phyloP scores from a whole-genome alignment of 1,284 basidiomycete species.

The Trametes sp. region DNA sequence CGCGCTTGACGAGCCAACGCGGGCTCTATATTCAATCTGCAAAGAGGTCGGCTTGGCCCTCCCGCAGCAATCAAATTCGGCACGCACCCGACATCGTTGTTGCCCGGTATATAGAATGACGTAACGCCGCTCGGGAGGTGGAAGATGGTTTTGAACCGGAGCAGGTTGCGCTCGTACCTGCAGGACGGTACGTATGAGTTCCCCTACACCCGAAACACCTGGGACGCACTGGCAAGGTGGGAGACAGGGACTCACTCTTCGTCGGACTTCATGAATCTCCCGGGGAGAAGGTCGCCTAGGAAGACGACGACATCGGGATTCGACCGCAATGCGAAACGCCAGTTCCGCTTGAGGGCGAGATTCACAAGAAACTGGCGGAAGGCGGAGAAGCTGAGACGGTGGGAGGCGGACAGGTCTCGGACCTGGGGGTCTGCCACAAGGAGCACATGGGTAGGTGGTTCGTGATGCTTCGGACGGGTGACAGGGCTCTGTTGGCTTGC shows the following conservation, averaged over 20 bases:
- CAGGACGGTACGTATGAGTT: too few species aligned
- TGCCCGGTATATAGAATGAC: slow-evolving; percentile 81
- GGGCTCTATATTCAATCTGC: slow-evolving; percentile 36
- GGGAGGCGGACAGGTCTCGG: slow-evolving; percentile 58
- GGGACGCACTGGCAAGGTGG: background rate
- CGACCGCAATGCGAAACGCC: slow-evolving; percentile 68
- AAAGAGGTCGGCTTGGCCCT: background rate
- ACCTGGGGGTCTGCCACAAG: slow-evolving; percentile 85
- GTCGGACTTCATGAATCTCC: slow-evolving; percentile 63
- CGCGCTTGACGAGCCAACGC: slow-evolving; percentile 29
- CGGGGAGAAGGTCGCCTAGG: slow-evolving; percentile 82
- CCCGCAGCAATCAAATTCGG: slow-evolving; percentile 8
- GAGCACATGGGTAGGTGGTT: slow-evolving; percentile 63
- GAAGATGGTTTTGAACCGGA: slow-evolving; percentile 72
- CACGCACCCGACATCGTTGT: slow-evolving; percentile 82
- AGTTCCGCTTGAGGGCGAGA: slow-evolving; percentile 77
- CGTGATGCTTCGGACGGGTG: slow-evolving; percentile 10
- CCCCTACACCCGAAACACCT: too few species aligned
- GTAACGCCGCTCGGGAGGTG: slow-evolving; percentile 48
- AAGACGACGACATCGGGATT: slow-evolving; percentile 80
- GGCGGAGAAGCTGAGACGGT: slow-evolving; percentile 47
- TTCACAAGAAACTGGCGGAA: slow-evolving; percentile 66
- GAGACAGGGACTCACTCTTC: slow-evolving; percentile 58
- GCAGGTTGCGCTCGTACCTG: slow-evolving; percentile 69
- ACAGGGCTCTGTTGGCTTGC: background rate